Base-by-base conservation (phyloP, 306 rosid species). In the Pyrus communis region DNA sequence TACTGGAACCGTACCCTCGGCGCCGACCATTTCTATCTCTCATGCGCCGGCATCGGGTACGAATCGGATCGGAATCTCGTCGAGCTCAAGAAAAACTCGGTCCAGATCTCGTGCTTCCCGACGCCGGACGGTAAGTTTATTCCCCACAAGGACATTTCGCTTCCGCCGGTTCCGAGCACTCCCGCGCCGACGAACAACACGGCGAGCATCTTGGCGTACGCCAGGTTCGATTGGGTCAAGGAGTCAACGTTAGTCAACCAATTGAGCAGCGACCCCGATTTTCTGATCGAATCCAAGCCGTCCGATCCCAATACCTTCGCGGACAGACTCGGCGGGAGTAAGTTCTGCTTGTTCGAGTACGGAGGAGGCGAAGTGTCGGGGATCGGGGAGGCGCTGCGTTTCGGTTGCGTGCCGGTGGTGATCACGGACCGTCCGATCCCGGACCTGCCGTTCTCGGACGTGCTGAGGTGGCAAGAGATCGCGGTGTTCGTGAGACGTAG, bases 1-100 rank as follows among this genome's bases (percentile, higher is more conserved):
- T 89, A 79, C 85, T 93, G 97, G 97, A 87, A 90, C 67, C 89
- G 91, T 19, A 73, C 96, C n/a, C 93, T 93, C 58, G 97, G 97
- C 2, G 91, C 94, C 4, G 97, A 93, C 79, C 97, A 93, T 73
- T 85, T 90, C 71, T 90, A 66, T 84, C 70, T 90, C 51, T 89
- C 97, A 1, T 81, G 89, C 59, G 42, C 52, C 17, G 93, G 90
- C 0, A 25, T 86, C 30, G 61, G 84, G 0, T 67, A 19, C 25
- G 67, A 40, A 1, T 70, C 89, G 4, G 88, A 87, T 62, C 84
- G 97, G 9, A 87, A 79, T 85, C 58, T 85, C 65, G 88, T 93
- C 3, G 97, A 89, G 83, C 71, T 93, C 74, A 89, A 82, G 78
- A 93, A 89, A 67, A 93, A 93, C 74, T 81, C 97, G 0, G 38